Evolutionary conservation across 257 asterid species (phyloP), one percentile per base, ranked within the genome.

Genomic region (Echites panduratus): DNA sequence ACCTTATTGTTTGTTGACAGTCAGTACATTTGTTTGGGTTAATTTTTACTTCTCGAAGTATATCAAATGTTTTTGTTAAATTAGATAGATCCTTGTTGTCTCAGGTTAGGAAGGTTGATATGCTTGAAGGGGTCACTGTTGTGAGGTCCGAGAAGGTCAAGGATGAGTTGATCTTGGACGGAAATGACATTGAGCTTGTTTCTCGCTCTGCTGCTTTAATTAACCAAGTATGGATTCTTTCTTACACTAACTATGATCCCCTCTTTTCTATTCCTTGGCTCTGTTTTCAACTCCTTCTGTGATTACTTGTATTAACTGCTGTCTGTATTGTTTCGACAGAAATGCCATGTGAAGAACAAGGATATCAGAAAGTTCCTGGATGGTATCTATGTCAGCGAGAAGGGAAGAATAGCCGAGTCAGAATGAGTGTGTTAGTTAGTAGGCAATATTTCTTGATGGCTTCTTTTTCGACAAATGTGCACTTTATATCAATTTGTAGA

Each of bases 291-390:
- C 10, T 52, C 6, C 26, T 66, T n/a, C 24, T 20, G 9, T 27
- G 12, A 13, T 17, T 19, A 40, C n/a, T 7, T 63, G 27, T 20
- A 38, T 29, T 78, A 13, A 66, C 48, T 12, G 35, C 32, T 43
- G 5, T 19, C n/a, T 66, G 9, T 70, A 2, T 45, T 75, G 0
- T 54, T n/a, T 53, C 10, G 2, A 73, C 89, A 87, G 96, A 89
- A 89, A 89, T 91, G 96, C 79, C 96, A 87, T 80, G 96, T 91
- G 24, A 91, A 91, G 87, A 91, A 89, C 82, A 91, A 91, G 83
- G 97, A 91, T 75, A 91, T 91, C 73, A 70, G 96, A 77, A 91
- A 91, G 80, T 90, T 90, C 67, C 93, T 90, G 45, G 97, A 89
- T 9, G 97, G 97, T 78, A 89, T 90, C 82, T 89, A 91, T 58